phyloP scores from a whole-genome alignment of 2,329 filamentous ascomycete genomes.

The Cytospora paraplurivora region DNA sequence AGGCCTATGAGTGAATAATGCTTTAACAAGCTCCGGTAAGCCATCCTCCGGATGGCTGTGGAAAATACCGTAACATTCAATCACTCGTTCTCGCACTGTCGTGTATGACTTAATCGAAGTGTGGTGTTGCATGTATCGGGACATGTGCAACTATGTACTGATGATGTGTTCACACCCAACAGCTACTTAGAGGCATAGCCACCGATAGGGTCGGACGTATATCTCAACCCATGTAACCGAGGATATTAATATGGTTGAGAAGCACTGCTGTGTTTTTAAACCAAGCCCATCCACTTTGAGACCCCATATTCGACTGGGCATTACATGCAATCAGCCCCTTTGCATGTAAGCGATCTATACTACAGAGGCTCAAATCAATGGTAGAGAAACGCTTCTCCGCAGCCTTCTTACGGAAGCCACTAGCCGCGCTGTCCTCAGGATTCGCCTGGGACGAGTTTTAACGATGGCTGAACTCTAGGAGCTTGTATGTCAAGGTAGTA shows the following conservation, averaged over 20 bases:
- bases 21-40: too few species aligned
- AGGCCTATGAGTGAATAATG: too few species aligned
- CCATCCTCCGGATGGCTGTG: too few species aligned
- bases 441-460: too few species aligned
- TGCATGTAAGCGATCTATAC: not conserved
- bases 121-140: not conserved
- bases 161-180: too few species aligned
- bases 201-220: not conserved
- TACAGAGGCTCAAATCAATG: not conserved
- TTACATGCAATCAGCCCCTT: slow-evolving; percentile 1
- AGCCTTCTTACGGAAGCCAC: not conserved
- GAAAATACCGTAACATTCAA: not conserved
- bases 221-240: slow-evolving; percentile 5
- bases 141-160: not conserved
- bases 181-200: not conserved
- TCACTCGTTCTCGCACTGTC: not conserved
- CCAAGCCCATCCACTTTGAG: not conserved
- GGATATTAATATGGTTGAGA: slow-evolving; percentile 2
- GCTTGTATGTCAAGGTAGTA: not conserved
- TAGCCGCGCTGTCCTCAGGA: not conserved
- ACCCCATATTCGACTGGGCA: not conserved
- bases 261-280: not conserved
- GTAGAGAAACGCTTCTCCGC: too few species aligned
- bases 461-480: not conserved
- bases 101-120: not conserved